A percentile compares a stretch with the other conserved stretches of the same genome.
Conservation (phyloP, 1,284 basidiomycete genomes). For the Albatrellus sp. region DNA sequence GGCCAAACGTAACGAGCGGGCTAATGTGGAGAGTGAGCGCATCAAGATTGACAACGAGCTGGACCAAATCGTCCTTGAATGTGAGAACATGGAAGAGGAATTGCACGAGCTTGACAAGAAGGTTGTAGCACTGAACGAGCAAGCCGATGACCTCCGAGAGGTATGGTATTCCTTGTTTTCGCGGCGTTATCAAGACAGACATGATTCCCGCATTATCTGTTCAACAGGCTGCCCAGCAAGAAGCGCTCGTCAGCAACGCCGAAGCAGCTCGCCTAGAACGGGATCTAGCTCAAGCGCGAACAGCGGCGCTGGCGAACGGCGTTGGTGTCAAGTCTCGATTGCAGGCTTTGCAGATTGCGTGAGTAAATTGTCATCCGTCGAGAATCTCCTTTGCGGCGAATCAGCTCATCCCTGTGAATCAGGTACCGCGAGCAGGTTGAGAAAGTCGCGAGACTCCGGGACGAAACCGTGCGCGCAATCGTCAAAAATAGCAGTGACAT, state of each 20-base stretch:
- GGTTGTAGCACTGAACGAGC: constrained; percentile 50
- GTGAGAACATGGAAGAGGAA: constrained; percentile 68
- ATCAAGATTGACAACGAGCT: constrained; percentile 71
- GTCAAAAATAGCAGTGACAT: constrained; percentile 73
- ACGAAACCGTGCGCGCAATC: constrained; percentile 68
- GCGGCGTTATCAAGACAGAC: not conserved
- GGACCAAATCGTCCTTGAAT: constrained; percentile 62
- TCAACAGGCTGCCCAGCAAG: constrained; percentile 58
- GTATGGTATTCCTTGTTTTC: constrained; percentile 28
- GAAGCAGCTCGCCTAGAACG: constrained; percentile 54
- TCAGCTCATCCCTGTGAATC: constrained; percentile 7
- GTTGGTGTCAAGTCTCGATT: constrained; percentile 68
- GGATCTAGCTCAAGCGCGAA: constrained; percentile 57
- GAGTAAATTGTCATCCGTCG: constrained; percentile 11
- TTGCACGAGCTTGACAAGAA: constrained; percentile 59
- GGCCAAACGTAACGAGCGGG: constrained; percentile 50
- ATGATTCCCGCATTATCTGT: not conserved
- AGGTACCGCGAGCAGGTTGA: constrained; percentile 70
- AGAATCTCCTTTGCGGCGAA: not conserved
- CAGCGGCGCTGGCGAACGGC: constrained; percentile 63
- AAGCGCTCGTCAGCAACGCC: constrained; percentile 46
- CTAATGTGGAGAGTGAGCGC: constrained; percentile 58
- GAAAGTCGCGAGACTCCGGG: constrained; percentile 54
- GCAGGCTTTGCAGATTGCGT: constrained; percentile 49
- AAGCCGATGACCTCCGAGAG: constrained; percentile 68